Evolutionary conservation across 2,329 filamentous ascomycete species (phyloP).

Genomic region (Ramularia endophylla): DNA sequence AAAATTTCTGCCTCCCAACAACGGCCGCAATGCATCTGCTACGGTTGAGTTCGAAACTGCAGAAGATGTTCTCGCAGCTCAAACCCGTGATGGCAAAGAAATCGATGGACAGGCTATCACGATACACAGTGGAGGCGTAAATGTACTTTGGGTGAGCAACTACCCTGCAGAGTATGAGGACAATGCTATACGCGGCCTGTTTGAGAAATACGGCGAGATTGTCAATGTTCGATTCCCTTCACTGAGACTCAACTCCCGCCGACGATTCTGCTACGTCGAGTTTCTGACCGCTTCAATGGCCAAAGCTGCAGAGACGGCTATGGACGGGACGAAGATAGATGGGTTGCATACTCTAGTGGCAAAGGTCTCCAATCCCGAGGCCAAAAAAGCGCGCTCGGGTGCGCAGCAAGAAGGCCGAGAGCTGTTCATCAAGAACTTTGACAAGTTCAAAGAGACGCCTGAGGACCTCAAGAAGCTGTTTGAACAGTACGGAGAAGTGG

Average conservation of each 20-base stretch:
- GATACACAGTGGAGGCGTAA: slow-evolving; percentile 67
- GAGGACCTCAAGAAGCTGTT: slow-evolving; percentile 72
- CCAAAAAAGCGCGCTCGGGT: slow-evolving; percentile 72
- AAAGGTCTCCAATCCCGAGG: slow-evolving; percentile 77
- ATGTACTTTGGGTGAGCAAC: slow-evolving; percentile 86
- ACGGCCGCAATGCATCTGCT: slow-evolving; percentile 59
- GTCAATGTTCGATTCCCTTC: slow-evolving; percentile 85
- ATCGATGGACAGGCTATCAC: slow-evolving; percentile 67
- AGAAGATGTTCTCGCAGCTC: slow-evolving; percentile 75
- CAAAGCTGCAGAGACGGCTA: slow-evolving; percentile 58
- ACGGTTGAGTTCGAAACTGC: slow-evolving; percentile 77
- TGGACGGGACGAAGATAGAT: slow-evolving; percentile 66
- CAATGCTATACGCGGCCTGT: slow-evolving; percentile 60
- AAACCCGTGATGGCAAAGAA: slow-evolving; percentile 74
- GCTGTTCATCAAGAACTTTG: slow-evolving; percentile 77
- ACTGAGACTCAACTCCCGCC: slow-evolving; percentile 78
- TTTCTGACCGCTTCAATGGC: slow-evolving; percentile 67
- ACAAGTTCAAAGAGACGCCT: slow-evolving; percentile 60
- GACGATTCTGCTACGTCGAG: slow-evolving; percentile 95
- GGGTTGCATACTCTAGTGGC: slow-evolving; percentile 63
- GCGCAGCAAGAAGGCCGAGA: slow-evolving; percentile 83
- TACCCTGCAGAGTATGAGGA: slow-evolving; percentile 76
- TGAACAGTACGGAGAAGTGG: slow-evolving; percentile 67
- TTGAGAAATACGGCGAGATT: slow-evolving; percentile 70
- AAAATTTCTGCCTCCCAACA: slow-evolving; percentile 58